Evolutionary conservation across 495 filamentous ascomycete species (phyloP).

Genomic region (Neurospora pannonica): DNA sequence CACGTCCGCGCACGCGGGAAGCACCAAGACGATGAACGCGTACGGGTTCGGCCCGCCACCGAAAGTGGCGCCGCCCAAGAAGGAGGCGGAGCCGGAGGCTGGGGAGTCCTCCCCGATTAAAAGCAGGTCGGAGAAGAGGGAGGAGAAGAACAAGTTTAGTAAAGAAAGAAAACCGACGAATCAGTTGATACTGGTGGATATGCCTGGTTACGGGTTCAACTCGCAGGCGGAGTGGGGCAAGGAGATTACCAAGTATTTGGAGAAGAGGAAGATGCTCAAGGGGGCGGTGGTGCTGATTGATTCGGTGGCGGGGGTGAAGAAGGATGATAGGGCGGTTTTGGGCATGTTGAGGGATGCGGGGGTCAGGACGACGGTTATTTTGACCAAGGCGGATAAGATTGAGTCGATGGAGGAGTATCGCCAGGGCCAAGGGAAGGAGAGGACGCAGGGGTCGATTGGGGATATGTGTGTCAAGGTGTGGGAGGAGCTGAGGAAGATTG

Average conservation of each 20-base stretch:
- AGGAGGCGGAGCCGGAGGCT: conserved; percentile 1
- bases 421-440: conserved; percentile 2
- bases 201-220: conserved; percentile 87
- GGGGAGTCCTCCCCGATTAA: not conserved
- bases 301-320: conserved; percentile 69
- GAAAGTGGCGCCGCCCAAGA: conserved; percentile 9
- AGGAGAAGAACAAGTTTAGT: conserved; percentile 25
- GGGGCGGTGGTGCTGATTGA: conserved; percentile 82
- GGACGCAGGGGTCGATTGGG: conserved; percentile 16
- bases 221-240: conserved; percentile 70
- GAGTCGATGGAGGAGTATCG: not conserved
- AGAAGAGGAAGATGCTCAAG: conserved; percentile 60
- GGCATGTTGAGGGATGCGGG: conserved; percentile 48
- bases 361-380: conserved; percentile 66
- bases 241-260: conserved; percentile 80
- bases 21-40: conserved; percentile 74
- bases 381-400: conserved; percentile 71
- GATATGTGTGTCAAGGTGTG: conserved; percentile 29
- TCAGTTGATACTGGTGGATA: conserved; percentile 65
- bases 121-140: not conserved
- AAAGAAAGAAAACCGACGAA: conserved; percentile 41
- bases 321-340: conserved; percentile 57
- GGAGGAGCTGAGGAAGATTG: conserved; percentile 24
- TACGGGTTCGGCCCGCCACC: conserved; percentile 58
- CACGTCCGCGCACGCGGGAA: conserved; percentile 63